phyloP scores from a whole-genome alignment of 1,139 yeast species.

The Pichia sorboxylosa region DNA sequence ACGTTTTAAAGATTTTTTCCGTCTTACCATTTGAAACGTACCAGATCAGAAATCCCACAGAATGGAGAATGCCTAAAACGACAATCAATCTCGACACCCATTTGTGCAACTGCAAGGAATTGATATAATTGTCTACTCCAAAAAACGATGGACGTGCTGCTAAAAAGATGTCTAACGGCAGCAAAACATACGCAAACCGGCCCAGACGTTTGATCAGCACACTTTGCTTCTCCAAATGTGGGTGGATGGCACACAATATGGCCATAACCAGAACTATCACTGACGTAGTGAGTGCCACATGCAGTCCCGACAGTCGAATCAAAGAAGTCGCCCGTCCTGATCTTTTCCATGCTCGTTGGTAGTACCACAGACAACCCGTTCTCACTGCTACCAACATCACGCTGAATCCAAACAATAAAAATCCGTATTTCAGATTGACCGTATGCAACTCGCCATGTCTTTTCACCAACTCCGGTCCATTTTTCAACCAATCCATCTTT shows the following conservation, averaged over 20 bases:
- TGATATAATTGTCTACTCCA: constrained; percentile 44
- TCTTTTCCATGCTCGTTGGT: constrained; percentile 18
- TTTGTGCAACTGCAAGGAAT: constrained; percentile 53
- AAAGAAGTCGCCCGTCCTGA: constrained; percentile 23
- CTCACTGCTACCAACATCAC: constrained; percentile 16
- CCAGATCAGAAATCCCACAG: constrained; percentile 38
- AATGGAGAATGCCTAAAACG: constrained; percentile 41
- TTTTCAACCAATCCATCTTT: background rate
- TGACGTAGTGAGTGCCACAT: constrained; percentile 12
- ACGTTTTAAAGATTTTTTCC: constrained; percentile 30
- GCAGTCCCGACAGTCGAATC: constrained; percentile 14
- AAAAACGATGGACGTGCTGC: constrained; percentile 52
- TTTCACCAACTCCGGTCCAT: constrained; percentile 7
- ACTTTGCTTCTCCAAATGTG: constrained; percentile 14
- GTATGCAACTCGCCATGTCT: constrained; percentile 20
- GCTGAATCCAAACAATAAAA: constrained; percentile 16
- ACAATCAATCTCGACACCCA: constrained; percentile 68
- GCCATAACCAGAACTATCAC: constrained; percentile 7
- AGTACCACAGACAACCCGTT: constrained; percentile 13
- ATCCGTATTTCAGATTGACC: constrained; percentile 24
- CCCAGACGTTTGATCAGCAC: constrained; percentile 32
- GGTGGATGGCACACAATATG: constrained; percentile 11
- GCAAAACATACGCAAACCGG: constrained; percentile 50
- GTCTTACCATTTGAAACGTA: constrained; percentile 32
- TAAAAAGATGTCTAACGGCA: constrained; percentile 55